Evolutionary conservation across 345 rosid genomes (phyloP), one percentile per base, ranked within the genome.

Genomic region (Erodium maritimum): DNA sequence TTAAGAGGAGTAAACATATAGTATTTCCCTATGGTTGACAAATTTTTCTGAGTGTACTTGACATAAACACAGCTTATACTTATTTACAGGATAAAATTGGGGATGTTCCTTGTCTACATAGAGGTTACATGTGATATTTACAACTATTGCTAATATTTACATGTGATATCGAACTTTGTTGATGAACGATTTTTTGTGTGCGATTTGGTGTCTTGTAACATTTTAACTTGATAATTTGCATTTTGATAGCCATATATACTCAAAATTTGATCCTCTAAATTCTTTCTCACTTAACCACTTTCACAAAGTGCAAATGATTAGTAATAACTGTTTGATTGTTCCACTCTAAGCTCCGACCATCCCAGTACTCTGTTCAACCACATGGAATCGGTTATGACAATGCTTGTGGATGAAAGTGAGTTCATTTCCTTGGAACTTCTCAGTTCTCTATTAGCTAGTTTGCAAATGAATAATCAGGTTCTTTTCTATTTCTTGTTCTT

Each of bases 301-400:
- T 19, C 61, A 42, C 48, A 10, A 42, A 42, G 17, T 42, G 14
- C 48, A 42, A 42, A 42, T 42, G 48, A 42, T 42, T 42, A 42
- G 12, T 12, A 42, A 16, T 29, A 8, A 29, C 34, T 42, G 17
- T 42, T 42, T 42, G 48, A 10, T 42, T 42, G 17, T 14, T 42
- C 14, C 48, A 42, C 48, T 42, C 48, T 23, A 65, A 80, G 86
- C 75, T 71, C 69, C 69, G 64, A 79, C 65, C 87, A 81, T 76
- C 73, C 86, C n/a, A 74, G 48, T 19, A 63, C 62, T 61, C 79
- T 83, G 54, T 70, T 70, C 56, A 37, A 66, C 52, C 78, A 93
- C 17, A 82, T 90, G 90, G 97, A 83, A 64, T 64, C 72, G 64
- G 80, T 87, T 59, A 85, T 90, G 97, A 82, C 80, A 20, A 34